Base-by-base conservation (phyloP, 108 stramenopile genomes). In the Ochromonas danica region DNA sequence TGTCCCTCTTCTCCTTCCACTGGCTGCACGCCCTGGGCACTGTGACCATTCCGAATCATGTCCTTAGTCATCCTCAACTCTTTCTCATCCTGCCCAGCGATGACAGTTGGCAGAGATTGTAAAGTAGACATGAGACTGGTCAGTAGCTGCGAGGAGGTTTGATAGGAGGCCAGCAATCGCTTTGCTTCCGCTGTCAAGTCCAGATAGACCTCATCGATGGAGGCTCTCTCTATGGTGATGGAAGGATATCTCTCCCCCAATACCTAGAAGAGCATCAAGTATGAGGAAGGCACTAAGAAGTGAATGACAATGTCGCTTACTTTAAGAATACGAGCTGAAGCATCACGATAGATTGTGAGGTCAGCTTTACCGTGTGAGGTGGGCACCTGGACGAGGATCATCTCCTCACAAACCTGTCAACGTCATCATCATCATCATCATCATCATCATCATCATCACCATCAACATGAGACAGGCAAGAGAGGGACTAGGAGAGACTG, bases 171-270 rank as follows among this genome's bases (percentile, higher is more conserved):
- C 0, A 40, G 45, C 61, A 74, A 63, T 30, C 38, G 1, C 42
- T 22, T 28, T 38, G 70, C 78, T 80, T 72, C 42, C n/a, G 6
- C 62, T 1, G 88, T 88, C 22, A 90, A 81, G 51, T 90, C 89
- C 22, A 90, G 62, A 65, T 88, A 88, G 31, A 87, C 85, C 78
- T 90, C 89, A 71, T 90, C 89, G 61, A 88, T 86, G 39, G 84
- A 85, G 0, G 88, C 88, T 42, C 83, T 81, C 75, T 90, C 89
- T 40, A 88, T 86, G 2, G 38, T 41, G 79, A 43, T 39, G 79
- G n/a, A 71, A 62, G 31, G 28, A 42, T 36, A 75, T 31, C 67
- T 14, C 67, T 70, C 14, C 10, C 67, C 81, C 31, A 87, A 82
- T 31, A 82, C 61, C n/a, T n/a, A n/a, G n/a, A n/a, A n/a, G n/a